A percentile compares a stretch with the other conserved stretches of the same genome.
Conservation (phyloP, 2,329 filamentous ascomycete species). For the Chrysoporthe cubensis region DNA sequence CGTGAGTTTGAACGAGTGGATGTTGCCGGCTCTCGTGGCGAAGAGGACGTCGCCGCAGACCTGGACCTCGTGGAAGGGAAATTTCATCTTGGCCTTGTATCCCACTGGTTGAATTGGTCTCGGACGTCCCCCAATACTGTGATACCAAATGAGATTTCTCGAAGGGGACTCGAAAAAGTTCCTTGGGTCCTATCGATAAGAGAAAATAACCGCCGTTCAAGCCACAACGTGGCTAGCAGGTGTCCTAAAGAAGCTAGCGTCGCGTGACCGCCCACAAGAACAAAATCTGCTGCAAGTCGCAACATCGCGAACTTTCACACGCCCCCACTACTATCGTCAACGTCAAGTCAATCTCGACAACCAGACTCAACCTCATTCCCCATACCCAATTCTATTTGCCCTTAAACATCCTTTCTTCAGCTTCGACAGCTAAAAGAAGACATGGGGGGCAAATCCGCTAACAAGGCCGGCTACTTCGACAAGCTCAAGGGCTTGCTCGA, state of each 20-base stretch:
- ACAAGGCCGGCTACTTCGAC: conserved; percentile 98
- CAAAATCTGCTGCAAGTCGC: conserved; percentile 21
- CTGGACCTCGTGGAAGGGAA: conserved; percentile 69
- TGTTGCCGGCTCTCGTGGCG: conserved; percentile 72
- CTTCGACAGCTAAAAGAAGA: conserved; percentile 71
- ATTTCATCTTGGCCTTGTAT: conserved; percentile 41
- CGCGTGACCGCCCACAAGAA: conserved; percentile 16
- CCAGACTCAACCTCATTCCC: conserved; percentile 11
- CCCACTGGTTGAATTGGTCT: background rate
- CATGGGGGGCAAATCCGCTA: conserved; percentile 96
- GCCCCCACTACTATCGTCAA: conserved; percentile 15
- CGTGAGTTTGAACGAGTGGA: conserved; percentile 68
- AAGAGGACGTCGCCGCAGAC: conserved; percentile 64
- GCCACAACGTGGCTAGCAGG: background rate
- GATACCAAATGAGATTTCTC: background rate
- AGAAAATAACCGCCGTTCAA: background rate
- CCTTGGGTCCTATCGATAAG: conserved; percentile 12
- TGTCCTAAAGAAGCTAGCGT: background rate
- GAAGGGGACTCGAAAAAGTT: background rate
- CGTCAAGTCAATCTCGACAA: conserved; percentile 31
- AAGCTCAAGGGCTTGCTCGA: conserved; percentile 98
- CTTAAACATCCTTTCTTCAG: conserved; percentile 99
- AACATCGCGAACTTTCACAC: conserved; percentile 6
- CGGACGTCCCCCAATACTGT: background rate
- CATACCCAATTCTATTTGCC: conserved; percentile 54